A percentile compares a stretch with the other conserved stretches of the same genome.
These are phyloP conservation scores for Pseudogymnoascus sp. DNA, from an alignment of 2,329 filamentous ascomycete genomes.

Conservation along the genomic window DNA sequence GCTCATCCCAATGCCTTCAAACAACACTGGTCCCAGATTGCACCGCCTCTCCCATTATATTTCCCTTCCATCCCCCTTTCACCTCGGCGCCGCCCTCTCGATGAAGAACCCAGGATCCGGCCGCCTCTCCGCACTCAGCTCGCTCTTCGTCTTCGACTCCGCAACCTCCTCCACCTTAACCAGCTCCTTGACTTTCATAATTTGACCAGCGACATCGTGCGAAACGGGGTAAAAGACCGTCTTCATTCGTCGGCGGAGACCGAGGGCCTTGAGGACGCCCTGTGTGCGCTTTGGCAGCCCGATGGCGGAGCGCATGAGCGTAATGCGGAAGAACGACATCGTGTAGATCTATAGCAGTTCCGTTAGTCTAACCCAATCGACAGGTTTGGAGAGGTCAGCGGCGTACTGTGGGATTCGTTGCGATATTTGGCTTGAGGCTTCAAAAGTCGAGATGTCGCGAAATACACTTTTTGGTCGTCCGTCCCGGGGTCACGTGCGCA, in stretches of 20 bases:
- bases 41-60: background rate
- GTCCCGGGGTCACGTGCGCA: background rate
- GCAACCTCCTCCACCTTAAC: constrained; percentile 62
- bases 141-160: constrained; percentile 44
- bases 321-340: constrained; percentile 64
- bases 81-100: constrained; percentile 37
- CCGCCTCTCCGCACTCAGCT: constrained; percentile 52
- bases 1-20: background rate
- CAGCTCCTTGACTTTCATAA: constrained; percentile 68
- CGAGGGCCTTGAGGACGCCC: constrained; percentile 61
- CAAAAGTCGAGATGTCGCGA: constrained; percentile 4
- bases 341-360: constrained; percentile 11
- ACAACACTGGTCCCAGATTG: background rate
- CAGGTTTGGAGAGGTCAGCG: background rate
- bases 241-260: constrained; percentile 60
- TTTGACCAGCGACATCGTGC: constrained; percentile 59
- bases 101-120: constrained; percentile 62
- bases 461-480: constrained; percentile 1
- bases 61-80: background rate
- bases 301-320: constrained; percentile 62
- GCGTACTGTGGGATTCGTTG: background rate
- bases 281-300: constrained; percentile 56
- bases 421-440: constrained; percentile 2
- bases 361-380: background rate
- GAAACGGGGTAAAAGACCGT: constrained; percentile 66